Percentiles rank a stretch among this genome's conserved stretches.
phyloP scores from a whole-genome alignment of 129 eudicot genomes.

The Logfia minima region DNA sequence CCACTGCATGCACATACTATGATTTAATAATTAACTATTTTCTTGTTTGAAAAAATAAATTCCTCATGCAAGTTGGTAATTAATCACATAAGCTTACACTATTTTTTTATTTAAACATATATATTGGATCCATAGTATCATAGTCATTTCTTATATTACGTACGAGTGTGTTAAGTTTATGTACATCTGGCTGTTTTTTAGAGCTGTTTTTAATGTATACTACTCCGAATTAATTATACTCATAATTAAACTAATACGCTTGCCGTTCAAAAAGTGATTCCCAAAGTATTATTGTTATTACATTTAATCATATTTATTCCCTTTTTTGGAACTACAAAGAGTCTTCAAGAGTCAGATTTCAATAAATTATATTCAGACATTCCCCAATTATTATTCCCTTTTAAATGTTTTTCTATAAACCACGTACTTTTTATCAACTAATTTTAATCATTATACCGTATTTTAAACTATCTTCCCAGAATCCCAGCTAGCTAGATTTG shows the following conservation, averaged over 20 bases:
- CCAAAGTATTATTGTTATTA: not conserved
- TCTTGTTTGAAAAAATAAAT: too few relatives aligned
- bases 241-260: not conserved
- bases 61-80: too few relatives aligned
- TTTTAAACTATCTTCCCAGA: not conserved
- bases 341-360: constrained; percentile 22
- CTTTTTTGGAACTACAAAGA: not conserved
- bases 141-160: too few relatives aligned
- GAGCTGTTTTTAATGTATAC: too few relatives aligned
- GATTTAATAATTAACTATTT: too few relatives aligned
- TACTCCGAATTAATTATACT: too few relatives aligned
- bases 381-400: not conserved
- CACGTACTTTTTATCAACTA: not conserved
- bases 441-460: not conserved
- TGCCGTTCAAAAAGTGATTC: not conserved
- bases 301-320: not conserved
- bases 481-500: not conserved
- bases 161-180: too few relatives aligned
- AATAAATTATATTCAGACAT: not conserved
- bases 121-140: too few relatives aligned
- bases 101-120: too few relatives aligned
- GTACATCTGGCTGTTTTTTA: too few relatives aligned
- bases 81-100: too few relatives aligned
- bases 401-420: not conserved
- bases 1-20: too few relatives aligned